phyloP scores from a whole-genome alignment of 257 asterid genomes.

The Jacaranda mimosifolia region DNA sequence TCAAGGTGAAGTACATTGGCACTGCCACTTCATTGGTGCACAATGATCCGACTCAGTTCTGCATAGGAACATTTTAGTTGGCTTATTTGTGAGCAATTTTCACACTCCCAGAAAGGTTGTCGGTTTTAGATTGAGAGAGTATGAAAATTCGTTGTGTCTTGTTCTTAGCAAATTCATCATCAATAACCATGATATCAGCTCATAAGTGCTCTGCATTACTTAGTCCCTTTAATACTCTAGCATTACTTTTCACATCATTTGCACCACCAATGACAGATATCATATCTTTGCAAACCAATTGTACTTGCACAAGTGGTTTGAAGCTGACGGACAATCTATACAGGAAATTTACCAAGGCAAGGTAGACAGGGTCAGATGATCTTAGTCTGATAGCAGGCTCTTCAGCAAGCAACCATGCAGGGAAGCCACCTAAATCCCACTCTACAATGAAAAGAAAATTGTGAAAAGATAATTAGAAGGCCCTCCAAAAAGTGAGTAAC shows the following conservation, averaged over 20 bases:
- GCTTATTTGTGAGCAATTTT: background rate
- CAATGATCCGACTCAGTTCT: background rate
- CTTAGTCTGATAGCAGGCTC: constrained; percentile 82
- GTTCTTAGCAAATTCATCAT: background rate
- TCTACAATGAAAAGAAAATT: constrained; percentile 56
- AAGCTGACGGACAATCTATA: constrained; percentile 13
- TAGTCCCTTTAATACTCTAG: background rate
- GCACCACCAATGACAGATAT: background rate
- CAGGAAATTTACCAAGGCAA: constrained; percentile 61
- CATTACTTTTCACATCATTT: background rate
- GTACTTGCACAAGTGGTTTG: background rate
- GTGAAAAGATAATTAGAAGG: constrained; percentile 10
- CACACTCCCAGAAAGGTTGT: background rate
- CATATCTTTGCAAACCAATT: constrained; percentile 9
- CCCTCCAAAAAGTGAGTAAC: background rate
- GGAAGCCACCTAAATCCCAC: constrained; percentile 99
- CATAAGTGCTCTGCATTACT: background rate
- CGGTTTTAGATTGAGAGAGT: background rate
- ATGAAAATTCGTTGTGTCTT: background rate
- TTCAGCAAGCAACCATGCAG: constrained; percentile 90
- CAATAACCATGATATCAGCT: background rate
- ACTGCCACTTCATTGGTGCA: background rate
- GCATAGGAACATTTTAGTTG: background rate
- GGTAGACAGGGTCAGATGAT: constrained; percentile 88
- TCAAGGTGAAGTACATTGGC: background rate